Conservation (phyloP, 1,284 basidiomycete genomes). For the Coniferiporia weirii region DNA sequence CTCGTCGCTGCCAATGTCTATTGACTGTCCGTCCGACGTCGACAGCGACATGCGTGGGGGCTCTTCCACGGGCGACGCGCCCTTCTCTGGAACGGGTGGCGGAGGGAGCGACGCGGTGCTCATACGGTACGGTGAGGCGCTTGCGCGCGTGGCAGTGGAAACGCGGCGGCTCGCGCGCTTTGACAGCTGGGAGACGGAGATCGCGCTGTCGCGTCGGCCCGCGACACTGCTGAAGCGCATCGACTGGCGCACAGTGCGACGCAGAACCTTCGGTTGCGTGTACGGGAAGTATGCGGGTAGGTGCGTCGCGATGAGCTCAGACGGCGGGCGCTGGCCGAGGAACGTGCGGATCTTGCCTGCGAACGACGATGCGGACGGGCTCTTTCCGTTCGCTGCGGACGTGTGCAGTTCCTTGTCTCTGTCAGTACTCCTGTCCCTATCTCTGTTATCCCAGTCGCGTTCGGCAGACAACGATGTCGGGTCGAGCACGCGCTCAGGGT, state of each 20-base stretch:
- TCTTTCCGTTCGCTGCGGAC: slow-evolving; percentile 30
- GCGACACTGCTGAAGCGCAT: slow-evolving; percentile 44
- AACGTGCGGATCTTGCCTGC: slow-evolving; percentile 81
- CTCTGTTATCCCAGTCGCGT: too few species aligned
- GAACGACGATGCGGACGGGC: slow-evolving; percentile 45
- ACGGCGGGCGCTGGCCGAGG: slow-evolving; percentile 96
- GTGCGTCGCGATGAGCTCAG: slow-evolving; percentile 96
- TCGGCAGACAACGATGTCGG: slow-evolving; percentile 29
- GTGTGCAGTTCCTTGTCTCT: slow-evolving; percentile 16
- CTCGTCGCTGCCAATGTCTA: slow-evolving; percentile 42
- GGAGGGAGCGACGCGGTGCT: slow-evolving; percentile 40
- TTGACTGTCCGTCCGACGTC: slow-evolving; percentile 56
- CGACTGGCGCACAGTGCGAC: slow-evolving; percentile 80
- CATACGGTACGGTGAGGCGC: slow-evolving; percentile 23
- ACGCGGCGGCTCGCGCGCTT: slow-evolving; percentile 44
- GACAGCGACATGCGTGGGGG: slow-evolving; percentile 70
- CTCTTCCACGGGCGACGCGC: slow-evolving; percentile 29
- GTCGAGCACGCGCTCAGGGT: slow-evolving; percentile 60
- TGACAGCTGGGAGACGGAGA: slow-evolving; percentile 32
- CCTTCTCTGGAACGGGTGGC: slow-evolving; percentile 37
- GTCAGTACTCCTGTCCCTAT: too few species aligned
- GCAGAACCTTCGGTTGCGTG: slow-evolving; percentile 84
- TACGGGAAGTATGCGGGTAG: slow-evolving; percentile 94
- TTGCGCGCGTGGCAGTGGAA: slow-evolving; percentile 44
- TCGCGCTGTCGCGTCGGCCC: slow-evolving; percentile 43